These are phyloP conservation scores for Ustilaginoidea virens DNA, from an alignment of 2,329 filamentous ascomycete genomes.

Conservation along the genomic window DNA sequence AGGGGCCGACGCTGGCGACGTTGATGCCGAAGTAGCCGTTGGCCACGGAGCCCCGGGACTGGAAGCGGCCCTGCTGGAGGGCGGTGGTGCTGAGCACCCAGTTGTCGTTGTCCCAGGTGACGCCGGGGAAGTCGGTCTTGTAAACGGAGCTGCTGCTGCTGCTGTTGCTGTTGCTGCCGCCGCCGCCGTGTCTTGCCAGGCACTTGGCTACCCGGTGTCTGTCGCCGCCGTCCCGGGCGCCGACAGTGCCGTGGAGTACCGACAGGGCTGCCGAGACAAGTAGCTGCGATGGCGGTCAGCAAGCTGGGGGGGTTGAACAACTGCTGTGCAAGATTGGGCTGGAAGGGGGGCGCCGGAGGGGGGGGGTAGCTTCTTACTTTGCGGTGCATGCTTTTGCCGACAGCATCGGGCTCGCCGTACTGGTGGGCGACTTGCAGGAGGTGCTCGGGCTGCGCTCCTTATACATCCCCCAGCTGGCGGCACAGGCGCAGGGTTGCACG, in stretches of 20 bases:
- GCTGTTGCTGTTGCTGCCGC: not conserved
- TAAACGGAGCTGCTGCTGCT: conserved; percentile 7
- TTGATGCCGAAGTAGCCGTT: conserved; percentile 16
- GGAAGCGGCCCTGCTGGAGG: conserved; percentile 12
- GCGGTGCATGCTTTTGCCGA: no score
- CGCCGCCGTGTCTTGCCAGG: conserved; percentile 1
- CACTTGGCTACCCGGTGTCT: conserved; percentile 2
- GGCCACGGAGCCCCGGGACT: conserved; percentile 13
- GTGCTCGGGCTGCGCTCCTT: no score
- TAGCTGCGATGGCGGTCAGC: no score
- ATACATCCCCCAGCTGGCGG: no score
- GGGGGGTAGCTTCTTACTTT: no score
- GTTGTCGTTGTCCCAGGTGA: conserved; percentile 13
- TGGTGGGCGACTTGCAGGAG: no score
- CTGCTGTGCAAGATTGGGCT: no score
- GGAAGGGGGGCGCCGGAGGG: no score
- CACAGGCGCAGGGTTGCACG: no score
- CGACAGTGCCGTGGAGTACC: not conserved
- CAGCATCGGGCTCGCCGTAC: no score
- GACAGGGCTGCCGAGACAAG: not conserved
- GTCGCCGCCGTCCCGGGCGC: not conserved
- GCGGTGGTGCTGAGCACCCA: conserved; percentile 12
- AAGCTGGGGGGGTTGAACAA: no score
- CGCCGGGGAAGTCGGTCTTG: conserved; percentile 11
- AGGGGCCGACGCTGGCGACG: conserved; percentile 12